Evolutionary conservation across 1,284 basidiomycete species (phyloP).

Genomic region (Malassezia yamatoensis): DNA sequence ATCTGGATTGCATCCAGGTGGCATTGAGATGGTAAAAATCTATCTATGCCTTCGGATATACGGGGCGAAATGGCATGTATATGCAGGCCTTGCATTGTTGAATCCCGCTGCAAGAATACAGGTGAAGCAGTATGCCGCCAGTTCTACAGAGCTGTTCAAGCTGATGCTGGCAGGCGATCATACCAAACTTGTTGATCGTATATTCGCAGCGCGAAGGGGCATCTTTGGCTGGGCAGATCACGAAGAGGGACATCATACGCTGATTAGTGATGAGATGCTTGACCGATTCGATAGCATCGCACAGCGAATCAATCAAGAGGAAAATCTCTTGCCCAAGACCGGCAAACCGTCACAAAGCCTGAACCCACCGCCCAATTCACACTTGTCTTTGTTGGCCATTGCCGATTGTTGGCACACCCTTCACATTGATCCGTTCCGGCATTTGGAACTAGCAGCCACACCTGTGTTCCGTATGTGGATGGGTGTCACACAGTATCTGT

Average conservation of each 20-base stretch:
- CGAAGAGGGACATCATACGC: constrained; percentile 31
- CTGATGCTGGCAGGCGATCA: constrained; percentile 78
- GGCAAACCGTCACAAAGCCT: not conserved
- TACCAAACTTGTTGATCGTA: constrained; percentile 54
- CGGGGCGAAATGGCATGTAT: constrained; percentile 96
- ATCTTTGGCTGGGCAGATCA: constrained; percentile 61
- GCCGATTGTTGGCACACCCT: constrained; percentile 93
- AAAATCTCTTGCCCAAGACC: constrained; percentile 1
- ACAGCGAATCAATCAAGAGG: constrained; percentile 23
- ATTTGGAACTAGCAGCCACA: constrained; percentile 86
- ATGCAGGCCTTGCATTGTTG: constrained; percentile 89
- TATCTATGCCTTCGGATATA: constrained; percentile 86
- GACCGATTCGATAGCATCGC: constrained; percentile 76
- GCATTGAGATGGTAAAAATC: constrained; percentile 95
- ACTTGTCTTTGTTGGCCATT: constrained; percentile 92
- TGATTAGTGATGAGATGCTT: constrained; percentile 74
- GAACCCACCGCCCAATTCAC: constrained; percentile 62
- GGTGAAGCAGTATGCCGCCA: constrained; percentile 74
- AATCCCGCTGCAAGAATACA: constrained; percentile 84
- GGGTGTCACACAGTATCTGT: constrained; percentile 91
- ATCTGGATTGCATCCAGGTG: constrained; percentile 80
- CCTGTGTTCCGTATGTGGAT: constrained; percentile 95
- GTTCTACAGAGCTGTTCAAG: constrained; percentile 82
- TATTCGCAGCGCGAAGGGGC: constrained; percentile 64
- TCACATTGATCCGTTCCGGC: constrained; percentile 75